Conservation (phyloP, 805 yeast genomes). For the Kazachstania africana region DNA sequence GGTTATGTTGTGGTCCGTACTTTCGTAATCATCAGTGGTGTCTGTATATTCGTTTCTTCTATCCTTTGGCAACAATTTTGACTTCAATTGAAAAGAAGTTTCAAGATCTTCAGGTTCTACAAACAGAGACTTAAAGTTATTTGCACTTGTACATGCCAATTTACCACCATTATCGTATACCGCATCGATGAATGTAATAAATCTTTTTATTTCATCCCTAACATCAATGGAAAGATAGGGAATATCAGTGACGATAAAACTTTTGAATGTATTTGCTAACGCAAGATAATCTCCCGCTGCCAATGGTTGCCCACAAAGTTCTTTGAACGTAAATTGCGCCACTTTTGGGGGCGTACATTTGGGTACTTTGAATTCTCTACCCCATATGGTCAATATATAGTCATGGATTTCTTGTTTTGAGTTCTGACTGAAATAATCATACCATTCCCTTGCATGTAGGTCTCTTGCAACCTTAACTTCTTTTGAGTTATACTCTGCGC, state of each 20-base stretch:
- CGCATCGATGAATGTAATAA: conserved; percentile 91
- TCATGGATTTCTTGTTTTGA: conserved; percentile 12
- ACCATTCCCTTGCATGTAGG: conserved; percentile 68
- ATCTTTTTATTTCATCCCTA: conserved; percentile 78
- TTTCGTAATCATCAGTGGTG: conserved; percentile 41
- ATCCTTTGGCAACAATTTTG: too few species aligned
- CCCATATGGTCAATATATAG: conserved; percentile 62
- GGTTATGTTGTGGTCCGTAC: conserved; percentile 67
- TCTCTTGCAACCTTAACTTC: conserved; percentile 40
- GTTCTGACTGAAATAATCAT: conserved; percentile 57
- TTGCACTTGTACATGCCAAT: conserved; percentile 81
- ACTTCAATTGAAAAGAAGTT: conserved; percentile 28
- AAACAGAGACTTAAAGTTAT: conserved; percentile 72
- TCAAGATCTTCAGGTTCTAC: conserved; percentile 61
- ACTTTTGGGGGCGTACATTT: conserved; percentile 63
- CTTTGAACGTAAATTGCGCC: conserved; percentile 79
- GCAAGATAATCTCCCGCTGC: conserved; percentile 93
- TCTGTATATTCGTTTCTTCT: conserved; percentile 23
- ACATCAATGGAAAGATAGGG: conserved; percentile 71
- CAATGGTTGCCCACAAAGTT: conserved; percentile 75
- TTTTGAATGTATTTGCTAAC: conserved; percentile 60
- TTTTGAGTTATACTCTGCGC: conserved; percentile 40
- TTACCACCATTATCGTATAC: conserved; percentile 86
- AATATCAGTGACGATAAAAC: conserved; percentile 84
- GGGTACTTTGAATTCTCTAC: conserved; percentile 70